Base-by-base conservation (phyloP, 1,284 basidiomycete genomes). In the Jaminaea rosea region DNA sequence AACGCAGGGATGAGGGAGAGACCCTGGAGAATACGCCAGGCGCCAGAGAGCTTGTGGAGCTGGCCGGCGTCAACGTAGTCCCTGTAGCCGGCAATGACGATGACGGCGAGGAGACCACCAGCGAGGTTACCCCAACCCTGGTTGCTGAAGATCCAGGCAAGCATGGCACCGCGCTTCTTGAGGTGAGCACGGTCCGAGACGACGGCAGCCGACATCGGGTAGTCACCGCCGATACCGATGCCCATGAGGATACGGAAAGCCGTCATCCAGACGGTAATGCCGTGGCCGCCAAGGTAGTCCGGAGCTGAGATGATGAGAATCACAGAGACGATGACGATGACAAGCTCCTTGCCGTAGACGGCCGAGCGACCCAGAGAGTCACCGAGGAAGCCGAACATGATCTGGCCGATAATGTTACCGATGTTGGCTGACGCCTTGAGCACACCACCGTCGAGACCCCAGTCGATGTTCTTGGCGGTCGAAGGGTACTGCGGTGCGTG, bases 71-170 rank as follows among this genome's bases (percentile, higher is more conserved):
- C 55, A 53, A 69, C 56, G 51, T 56, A 49, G 56, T 55, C 69
- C 76, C 87, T 86, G 81, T 83, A 90, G 1, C 81, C 84, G 44
- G 78, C 67, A 31, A 85, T 81, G 60, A 84, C 77, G 62, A 86
- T 80, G 62, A 86, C 75, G 9, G 83, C 80, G 47, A 88, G 79
- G 53, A 91, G 75, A 34, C 83, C 83, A 55, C 84, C 65, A 49
- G 52, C 32, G 19, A 69, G 55, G 65, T 62, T 69, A 49, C 62
- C 68, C 55, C 63, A 63, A 19, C 61, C 61, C 52, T 63, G 58
- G 39, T 75, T 76, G 47, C 76, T 76, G 67, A 78, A 78, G 57
- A 78, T 77, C 55, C 75, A 57, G 37, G 58, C 47, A 49, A 69
- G 58, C 11, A 69, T 49, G 52, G 59, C 54, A 41, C 67, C 67